Conservation (phyloP, 1,284 basidiomycete species). For the Coniophora puteana region DNA sequence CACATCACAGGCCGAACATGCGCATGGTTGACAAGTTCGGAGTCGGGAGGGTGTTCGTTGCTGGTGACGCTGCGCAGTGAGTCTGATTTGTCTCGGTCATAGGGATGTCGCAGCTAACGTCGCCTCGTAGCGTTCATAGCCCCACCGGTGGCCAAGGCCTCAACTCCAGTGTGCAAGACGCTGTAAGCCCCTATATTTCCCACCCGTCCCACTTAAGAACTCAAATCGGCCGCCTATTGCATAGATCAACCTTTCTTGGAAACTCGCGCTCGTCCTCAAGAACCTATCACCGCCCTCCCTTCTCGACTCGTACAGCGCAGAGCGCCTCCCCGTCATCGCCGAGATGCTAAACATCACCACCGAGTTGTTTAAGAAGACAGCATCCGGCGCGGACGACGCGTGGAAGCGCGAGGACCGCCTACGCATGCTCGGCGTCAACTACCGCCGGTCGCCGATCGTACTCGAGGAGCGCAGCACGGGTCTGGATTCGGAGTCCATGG, state of each 20-base stretch:
- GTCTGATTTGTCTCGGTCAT: background rate
- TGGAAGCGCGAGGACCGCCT: background rate
- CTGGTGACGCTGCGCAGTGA: slow-evolving; percentile 29
- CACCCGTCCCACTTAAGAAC: too few species aligned
- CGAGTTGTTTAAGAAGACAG: slow-evolving; percentile 1
- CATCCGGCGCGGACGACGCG: too few species aligned
- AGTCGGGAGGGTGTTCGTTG: slow-evolving; percentile 32
- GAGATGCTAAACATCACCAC: slow-evolving; percentile 20
- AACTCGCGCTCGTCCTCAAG: slow-evolving; percentile 23
- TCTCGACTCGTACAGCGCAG: slow-evolving; percentile 25
- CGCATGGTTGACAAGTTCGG: slow-evolving; percentile 33
- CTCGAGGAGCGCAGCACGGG: background rate
- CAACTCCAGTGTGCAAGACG: slow-evolving; percentile 20
- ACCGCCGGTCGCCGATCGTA: slow-evolving; percentile 24
- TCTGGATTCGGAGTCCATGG: slow-evolving; percentile 3
- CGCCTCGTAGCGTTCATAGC: slow-evolving; percentile 15
- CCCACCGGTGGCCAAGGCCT: slow-evolving; percentile 19
- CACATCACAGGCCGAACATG: slow-evolving; percentile 38
- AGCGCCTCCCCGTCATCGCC: too few species aligned
- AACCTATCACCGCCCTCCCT: slow-evolving; percentile 21
- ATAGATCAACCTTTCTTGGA: slow-evolving; percentile 1
- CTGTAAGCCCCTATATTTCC: slow-evolving; percentile 5
- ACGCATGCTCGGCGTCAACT: background rate
- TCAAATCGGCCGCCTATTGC: too few species aligned
- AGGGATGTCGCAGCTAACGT: background rate